Conservation (phyloP, 768 basidiomycete genomes). For the Lentinula sp. region DNA sequence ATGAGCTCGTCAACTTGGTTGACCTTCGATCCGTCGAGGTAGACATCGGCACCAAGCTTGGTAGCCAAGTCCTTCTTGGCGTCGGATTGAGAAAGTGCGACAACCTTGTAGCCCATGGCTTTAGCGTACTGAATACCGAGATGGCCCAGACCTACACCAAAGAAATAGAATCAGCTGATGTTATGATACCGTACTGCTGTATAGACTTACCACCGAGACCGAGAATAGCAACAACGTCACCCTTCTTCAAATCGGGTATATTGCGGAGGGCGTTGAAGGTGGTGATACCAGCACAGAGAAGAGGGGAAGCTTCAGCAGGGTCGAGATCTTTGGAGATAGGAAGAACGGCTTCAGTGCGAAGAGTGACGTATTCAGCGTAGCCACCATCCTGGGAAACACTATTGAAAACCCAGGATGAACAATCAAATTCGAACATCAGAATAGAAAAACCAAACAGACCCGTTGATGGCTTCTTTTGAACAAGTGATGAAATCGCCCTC, state of each 20-base stretch:
- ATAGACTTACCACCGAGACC: background rate
- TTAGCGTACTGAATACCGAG: conserved; percentile 1
- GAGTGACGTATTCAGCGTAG: background rate
- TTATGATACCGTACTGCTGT: background rate
- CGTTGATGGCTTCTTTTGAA: background rate
- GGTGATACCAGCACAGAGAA: conserved; percentile 1
- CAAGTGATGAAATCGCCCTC: conserved; percentile 3
- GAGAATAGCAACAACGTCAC: background rate
- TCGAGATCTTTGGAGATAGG: conserved; percentile 1
- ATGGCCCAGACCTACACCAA: background rate
- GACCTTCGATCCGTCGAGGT: background rate
- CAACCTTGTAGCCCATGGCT: conserved; percentile 1
- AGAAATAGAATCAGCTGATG: background rate
- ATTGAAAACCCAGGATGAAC: background rate
- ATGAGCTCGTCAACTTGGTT: background rate
- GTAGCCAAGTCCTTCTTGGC: background rate
- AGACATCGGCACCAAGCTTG: conserved; percentile 2
- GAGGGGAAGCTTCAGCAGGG: background rate
- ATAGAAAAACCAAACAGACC: background rate
- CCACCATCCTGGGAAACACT: background rate
- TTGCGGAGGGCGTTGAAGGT: background rate
- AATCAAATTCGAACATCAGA: background rate
- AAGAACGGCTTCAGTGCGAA: background rate
- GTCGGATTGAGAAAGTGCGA: conserved; percentile 1
- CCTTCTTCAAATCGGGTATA: background rate